phyloP scores from a whole-genome alignment of 495 filamentous ascomycete genomes.

The Penicillium paradoxum region DNA sequence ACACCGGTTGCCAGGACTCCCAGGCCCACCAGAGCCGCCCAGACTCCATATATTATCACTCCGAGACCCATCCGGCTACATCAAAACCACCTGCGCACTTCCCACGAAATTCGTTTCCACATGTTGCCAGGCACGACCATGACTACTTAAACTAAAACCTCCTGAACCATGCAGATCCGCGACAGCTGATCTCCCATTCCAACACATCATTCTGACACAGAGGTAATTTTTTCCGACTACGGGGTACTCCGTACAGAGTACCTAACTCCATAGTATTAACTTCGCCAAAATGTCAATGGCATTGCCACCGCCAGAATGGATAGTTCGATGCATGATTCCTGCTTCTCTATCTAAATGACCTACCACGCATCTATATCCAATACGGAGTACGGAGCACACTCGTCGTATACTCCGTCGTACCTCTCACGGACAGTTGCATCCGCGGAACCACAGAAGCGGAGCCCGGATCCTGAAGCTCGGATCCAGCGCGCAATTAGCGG shows the following conservation, averaged over 20 bases:
- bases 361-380: neutral
- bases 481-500: slow-evolving; percentile 1
- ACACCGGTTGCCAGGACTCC: slow-evolving; percentile 8
- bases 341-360: neutral
- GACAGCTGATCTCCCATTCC: neutral
- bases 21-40: slow-evolving; percentile 1
- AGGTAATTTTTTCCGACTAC: slow-evolving; percentile 11
- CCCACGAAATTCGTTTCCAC: slow-evolving; percentile 6
- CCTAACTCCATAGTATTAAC: neutral
- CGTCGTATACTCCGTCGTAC: too few relatives aligned
- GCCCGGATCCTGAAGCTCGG: slow-evolving; percentile 1
- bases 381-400: too few relatives aligned
- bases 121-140: slow-evolving; percentile 1
- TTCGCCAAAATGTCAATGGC: neutral
- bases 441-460: neutral
- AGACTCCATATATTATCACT: slow-evolving; percentile 6
- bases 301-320: neutral
- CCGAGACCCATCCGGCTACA: slow-evolving; percentile 5
- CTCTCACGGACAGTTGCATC: neutral
- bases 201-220: slow-evolving; percentile 10
- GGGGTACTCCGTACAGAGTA: too few relatives aligned
- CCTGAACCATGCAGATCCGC: slow-evolving; percentile 7
- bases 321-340: neutral
- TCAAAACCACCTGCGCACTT: neutral
- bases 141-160: neutral